phyloP scores from a whole-genome alignment of 176 grass and related monocot genomes.

The Secale cereale region DNA sequence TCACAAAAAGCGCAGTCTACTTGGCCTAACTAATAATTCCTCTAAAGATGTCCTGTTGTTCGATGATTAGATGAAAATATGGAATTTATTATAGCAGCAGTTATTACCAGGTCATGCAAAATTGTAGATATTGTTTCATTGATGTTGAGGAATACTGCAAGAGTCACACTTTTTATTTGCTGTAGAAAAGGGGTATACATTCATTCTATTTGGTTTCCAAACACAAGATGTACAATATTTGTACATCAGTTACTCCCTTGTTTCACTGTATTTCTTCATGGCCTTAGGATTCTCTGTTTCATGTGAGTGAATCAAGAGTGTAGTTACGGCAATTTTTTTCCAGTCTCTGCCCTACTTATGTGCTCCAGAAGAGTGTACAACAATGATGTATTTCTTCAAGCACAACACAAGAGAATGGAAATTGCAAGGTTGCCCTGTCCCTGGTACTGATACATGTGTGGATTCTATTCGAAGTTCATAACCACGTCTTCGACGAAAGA shows the following conservation, averaged over 20 bases:
- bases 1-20: background rate
- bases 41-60: background rate
- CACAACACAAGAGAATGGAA: background rate
- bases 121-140: background rate
- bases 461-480: background rate
- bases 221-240: no score
- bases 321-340: no score
- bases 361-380: no score
- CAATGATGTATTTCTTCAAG: background rate
- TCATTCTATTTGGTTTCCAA: no score
- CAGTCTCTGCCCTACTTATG: no score
- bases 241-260: no score
- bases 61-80: background rate
- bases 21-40: background rate
- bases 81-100: background rate
- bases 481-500: background rate
- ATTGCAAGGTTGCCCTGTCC: background rate
- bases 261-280: no score
- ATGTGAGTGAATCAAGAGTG: no score
- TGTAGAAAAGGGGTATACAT: no score
- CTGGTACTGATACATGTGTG: background rate
- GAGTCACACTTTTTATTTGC: no score
- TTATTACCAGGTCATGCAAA: background rate
- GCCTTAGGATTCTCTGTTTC: no score
- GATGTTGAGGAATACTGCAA: background rate